A percentile compares a stretch with the other conserved stretches of the same genome.
These are phyloP conservation scores for Tetramitus jugosus DNA, from an alignment of 208 protist genomes.

Conservation along the genomic window DNA sequence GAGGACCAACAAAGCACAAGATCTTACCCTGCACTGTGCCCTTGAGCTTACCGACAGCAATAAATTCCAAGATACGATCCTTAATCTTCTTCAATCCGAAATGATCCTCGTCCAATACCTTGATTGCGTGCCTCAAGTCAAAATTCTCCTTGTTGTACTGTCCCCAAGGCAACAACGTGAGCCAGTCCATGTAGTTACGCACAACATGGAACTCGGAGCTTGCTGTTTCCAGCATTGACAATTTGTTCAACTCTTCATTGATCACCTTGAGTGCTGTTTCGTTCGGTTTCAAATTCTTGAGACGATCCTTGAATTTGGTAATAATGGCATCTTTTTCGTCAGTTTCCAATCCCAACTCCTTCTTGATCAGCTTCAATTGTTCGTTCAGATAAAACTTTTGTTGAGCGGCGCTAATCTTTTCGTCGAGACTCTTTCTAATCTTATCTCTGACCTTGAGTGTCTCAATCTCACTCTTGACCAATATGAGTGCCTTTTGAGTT, in stretches of 20 bases:
- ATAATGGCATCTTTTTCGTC: constrained; percentile 60
- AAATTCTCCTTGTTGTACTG: constrained; percentile 48
- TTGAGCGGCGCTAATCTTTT: constrained; percentile 30
- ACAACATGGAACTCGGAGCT: constrained; percentile 59
- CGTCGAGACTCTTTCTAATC: constrained; percentile 31
- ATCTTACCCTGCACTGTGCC: constrained; percentile 56
- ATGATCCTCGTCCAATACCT: constrained; percentile 54
- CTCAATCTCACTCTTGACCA: constrained; percentile 37
- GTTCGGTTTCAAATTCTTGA: constrained; percentile 23
- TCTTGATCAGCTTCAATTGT: constrained; percentile 45
- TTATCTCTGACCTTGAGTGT: constrained; percentile 27
- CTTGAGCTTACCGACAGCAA: constrained; percentile 54
- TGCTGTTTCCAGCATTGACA: constrained; percentile 43
- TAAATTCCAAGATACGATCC: constrained; percentile 74
- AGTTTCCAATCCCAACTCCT: constrained; percentile 47
- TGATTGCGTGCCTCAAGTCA: constrained; percentile 41
- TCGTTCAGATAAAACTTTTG: constrained; percentile 41
- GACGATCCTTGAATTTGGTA: constrained; percentile 47
- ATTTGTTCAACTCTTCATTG: constrained; percentile 37
- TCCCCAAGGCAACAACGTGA: constrained; percentile 65
- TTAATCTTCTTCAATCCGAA: constrained; percentile 70
- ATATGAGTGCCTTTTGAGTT: constrained; percentile 12
- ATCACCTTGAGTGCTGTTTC: constrained; percentile 23
- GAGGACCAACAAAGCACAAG: constrained; percentile 65
- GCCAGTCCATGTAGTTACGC: constrained; percentile 72